phyloP scores from a whole-genome alignment of 75 land plant genomes.

The Cryptomeria japonica region DNA sequence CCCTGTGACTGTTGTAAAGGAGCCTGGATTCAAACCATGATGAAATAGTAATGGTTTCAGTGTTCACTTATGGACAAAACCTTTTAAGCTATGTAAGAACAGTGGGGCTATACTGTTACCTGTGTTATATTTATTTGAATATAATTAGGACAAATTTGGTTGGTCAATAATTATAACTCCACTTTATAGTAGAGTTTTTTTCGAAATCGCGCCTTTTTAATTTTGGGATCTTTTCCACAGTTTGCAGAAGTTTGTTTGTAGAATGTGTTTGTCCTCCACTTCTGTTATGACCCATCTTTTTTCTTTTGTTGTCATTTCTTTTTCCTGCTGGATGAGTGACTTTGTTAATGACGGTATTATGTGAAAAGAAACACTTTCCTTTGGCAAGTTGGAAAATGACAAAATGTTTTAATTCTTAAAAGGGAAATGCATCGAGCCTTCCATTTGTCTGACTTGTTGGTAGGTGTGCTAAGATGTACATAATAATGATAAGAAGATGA shows the following conservation, averaged over 20 bases:
- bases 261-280: background rate
- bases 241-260: background rate
- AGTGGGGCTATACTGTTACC: background rate
- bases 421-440: background rate
- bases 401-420: background rate
- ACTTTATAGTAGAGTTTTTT: background rate
- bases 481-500: background rate
- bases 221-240: background rate
- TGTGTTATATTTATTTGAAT: background rate
- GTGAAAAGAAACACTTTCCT: background rate
- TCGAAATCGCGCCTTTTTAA: background rate
- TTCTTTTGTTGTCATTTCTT: background rate
- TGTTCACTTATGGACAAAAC: background rate
- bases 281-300: background rate
- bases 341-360: background rate
- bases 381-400: background rate
- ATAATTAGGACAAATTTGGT: background rate
- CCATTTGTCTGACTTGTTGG: too few species aligned
- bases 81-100: background rate
- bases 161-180: background rate
- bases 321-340: background rate
- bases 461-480: background rate
- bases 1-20: constrained; percentile 61
- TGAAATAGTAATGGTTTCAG: background rate
- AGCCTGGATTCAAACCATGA: constrained; percentile 14